A percentile compares a stretch with the other conserved stretches of the same genome.
These are phyloP conservation scores for Infundibulicybe gibba DNA, from an alignment of 768 basidiomycete genomes.

Conservation along the genomic window DNA sequence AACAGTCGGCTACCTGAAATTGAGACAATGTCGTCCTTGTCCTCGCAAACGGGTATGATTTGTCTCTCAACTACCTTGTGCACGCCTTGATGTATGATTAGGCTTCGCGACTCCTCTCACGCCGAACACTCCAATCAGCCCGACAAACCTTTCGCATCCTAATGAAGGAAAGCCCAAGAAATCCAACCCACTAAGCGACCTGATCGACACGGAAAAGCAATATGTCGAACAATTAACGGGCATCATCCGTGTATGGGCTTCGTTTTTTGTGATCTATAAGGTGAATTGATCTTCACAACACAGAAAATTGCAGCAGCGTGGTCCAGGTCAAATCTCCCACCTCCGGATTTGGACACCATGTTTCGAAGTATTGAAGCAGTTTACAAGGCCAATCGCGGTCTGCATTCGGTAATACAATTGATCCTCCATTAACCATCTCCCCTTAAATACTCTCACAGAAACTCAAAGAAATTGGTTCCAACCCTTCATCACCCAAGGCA, in stretches of 20 bases:
- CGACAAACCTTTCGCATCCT: conserved; percentile 20
- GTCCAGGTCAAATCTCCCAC: conserved; percentile 94
- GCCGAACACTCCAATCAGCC: conserved; percentile 34
- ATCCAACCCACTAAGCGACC: conserved; percentile 82
- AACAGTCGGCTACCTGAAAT: too few species aligned
- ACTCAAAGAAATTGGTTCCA: conserved; percentile 90
- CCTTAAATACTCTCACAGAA: conserved; percentile 48
- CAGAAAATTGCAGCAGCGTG: conserved; percentile 98
- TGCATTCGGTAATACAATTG: conserved; percentile 59
- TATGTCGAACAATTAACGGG: conserved; percentile 91
- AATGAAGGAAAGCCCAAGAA: conserved; percentile 54
- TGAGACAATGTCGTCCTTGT: too few species aligned
- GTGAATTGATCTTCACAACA: conserved; percentile 8
- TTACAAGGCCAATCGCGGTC: conserved; percentile 84
- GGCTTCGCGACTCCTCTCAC: conserved; percentile 20
- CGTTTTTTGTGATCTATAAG: conserved; percentile 2
- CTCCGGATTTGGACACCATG: conserved; percentile 87
- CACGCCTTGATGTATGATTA: conserved; percentile 7
- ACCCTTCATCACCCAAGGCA: conserved; percentile 89
- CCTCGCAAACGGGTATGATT: conserved; percentile 13
- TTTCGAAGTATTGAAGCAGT: conserved; percentile 91
- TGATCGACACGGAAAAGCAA: conserved; percentile 88
- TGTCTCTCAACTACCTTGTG: conserved; percentile 3
- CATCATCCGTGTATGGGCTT: conserved; percentile 76
- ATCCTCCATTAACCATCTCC: conserved; percentile 1